Evolutionary conservation across 2,329 filamentous ascomycete species (phyloP), one percentile per base, ranked within the genome.

Genomic region (Hymenoscyphus repandus): DNA sequence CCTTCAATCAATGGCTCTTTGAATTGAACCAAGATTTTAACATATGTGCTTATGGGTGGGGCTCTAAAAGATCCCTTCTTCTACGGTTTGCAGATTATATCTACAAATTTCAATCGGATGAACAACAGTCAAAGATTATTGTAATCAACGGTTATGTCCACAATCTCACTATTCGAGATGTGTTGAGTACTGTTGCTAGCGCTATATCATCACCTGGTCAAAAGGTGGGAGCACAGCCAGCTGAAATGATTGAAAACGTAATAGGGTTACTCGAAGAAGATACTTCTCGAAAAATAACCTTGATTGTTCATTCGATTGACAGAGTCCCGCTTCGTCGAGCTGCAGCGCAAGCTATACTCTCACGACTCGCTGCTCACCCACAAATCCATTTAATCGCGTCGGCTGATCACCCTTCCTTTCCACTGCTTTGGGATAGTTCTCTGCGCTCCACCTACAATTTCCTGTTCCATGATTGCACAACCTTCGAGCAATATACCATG

Each of bases 401-500:
- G 1, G 86, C 86, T 50, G 92, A 97, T 69, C 90, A 89, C 7
- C 90, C 91, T 6, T 89, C 88, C 62, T 96, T 96, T 64, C 74
- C 89, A 0, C 71, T 96, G 1, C 77, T 97, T 45, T 99, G 92
- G 91, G 90, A 96, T 69, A 85, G 88, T 47, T 85, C 84, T 49
- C 76, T 91, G n/a, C 85, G 88, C 42, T 85, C 89, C 13, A 81
- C 87, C 27, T 89, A 91, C 69, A 87, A 88, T 66, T 91, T 96
- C 60, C 74, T 90, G 27, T 96, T 95, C 69, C 93, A 99, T 71
- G 91, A 99, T 71, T 86, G 86, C 62, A 97, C 93, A 1, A 97
- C 93, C 0, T 96, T 96, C 64, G 76, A 80, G 0, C 78, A 88
- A 0, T 89, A 88, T 60, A 74, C 77, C 10, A 76, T 78, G 2